Base-by-base conservation (phyloP, 192 early-diverging fungal species). In the Coemansia furcata region DNA sequence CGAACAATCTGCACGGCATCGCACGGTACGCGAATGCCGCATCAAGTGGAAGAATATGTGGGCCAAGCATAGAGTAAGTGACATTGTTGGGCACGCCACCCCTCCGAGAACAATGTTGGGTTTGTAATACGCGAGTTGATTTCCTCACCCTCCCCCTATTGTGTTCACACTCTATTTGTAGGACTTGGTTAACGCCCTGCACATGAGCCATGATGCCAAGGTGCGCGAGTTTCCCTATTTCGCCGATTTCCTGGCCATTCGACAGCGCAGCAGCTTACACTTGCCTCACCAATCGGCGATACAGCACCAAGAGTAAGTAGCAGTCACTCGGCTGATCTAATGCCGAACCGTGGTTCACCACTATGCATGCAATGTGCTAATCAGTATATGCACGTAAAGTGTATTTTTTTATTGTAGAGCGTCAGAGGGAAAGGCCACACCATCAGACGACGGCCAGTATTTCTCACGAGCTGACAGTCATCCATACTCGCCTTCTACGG, bases 31-130 rank as follows among this genome's bases (percentile, higher is more conserved):
- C 60, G 80, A 82, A 69, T 82, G 80, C 63, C 80, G 80, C 30
- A 82, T 82, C 23, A 82, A 82, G 50, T 82, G 80, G 80, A 82
- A 82, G 66, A 82, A 82, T 66, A 82, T 82, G 80, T 82, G 80
- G 80, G 80, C 80, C 26, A 82, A 82, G 60, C 80, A 82, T 63
- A 73, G 80, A 67, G 80, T 82, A 77, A 74, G 79, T 71, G 5
- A n/a, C 30, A 32, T 32, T n/a, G 30, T 57, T 14, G 17, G 30
- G 39, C 23, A 26, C 43, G 63, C 63, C 23, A 19, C 36, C 35
- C 17, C 37, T 37, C 39, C 54, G 17, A 15, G 30, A 57, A 33
- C 30, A 32, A 30, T 26, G 19, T 1, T 26, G 33, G 59, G 60
- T 42, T 61, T 61, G 35, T 61, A 57, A 57, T 57, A 57, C 30